Base-by-base conservation (phyloP, 2,329 filamentous ascomycete species). In the Pleoardoris graminearum region DNA sequence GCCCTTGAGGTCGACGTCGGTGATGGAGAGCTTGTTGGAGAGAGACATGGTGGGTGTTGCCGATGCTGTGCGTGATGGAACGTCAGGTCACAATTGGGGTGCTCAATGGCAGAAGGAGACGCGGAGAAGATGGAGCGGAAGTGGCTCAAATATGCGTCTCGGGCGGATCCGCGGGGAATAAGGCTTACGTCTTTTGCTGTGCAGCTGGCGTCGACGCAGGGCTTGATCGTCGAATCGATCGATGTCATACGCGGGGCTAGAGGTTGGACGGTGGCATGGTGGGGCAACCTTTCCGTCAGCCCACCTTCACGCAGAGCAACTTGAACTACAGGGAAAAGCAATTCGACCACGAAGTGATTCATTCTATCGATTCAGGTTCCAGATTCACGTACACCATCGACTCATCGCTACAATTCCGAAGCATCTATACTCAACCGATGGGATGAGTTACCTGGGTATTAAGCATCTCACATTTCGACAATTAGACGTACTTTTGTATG, bases 11-110 rank as follows among this genome's bases (percentile, higher is more conserved):
- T 99, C 92, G 71, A 96, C 87, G 74, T 99, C 93, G 64, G 86
- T 90, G 79, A 99, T 97, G 66, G 91, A 90, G 70, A 99, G 90
- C 85, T 99, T 99, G 85, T 87, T 97, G 70, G 92, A 90, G 75
- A 99, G 90, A 86, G 94, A 97, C 94, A 99, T 99, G 48, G 17
- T 61, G 54, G 33, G 32, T 39, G 29, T 19, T 14, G 30, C n/a
- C n/a, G n/a, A n/a, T n/a, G n/a, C n/a, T n/a, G 12, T 51, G 51
- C 63, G 48, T 52, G 53, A 45, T 55, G 54, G 54, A 47, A 25
- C 50, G 45, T n/a, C 43, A 27, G 29, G 61, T 67, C 38, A 63
- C n/a, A n/a, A n/a, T 48, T 55, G 23, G 21, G 48, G 17, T 50
- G 53, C 46, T 58, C 44, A 41, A 37, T 14, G 25, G 27, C 29